phyloP scores from a whole-genome alignment of 208 protist genomes.

The Leishmania amazonensis region DNA sequence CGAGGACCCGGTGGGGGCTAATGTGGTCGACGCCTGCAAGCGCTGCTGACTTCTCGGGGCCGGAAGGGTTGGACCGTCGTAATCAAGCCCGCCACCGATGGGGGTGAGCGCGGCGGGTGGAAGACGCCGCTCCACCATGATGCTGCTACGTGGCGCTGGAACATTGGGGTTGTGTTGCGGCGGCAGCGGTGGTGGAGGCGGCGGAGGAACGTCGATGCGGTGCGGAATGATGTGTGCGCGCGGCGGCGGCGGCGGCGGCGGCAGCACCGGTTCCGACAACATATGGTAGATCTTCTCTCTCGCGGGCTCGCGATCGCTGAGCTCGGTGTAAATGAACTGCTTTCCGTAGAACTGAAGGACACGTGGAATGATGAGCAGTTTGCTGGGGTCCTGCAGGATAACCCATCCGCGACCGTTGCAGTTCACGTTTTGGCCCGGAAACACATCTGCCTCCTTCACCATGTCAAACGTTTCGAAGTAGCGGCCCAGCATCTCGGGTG shows the following conservation, averaged over 20 bases:
- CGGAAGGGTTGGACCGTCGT: conserved; percentile 17
- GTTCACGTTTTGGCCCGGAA: conserved; percentile 30
- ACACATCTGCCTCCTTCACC: conserved; percentile 73
- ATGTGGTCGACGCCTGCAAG: conserved; percentile 3
- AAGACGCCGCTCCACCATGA: conserved; percentile 15
- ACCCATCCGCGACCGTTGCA: conserved; percentile 84
- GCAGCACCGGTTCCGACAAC: conserved; percentile 8
- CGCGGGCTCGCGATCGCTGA: conserved; percentile 59
- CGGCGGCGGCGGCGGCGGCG: conserved; percentile 24
- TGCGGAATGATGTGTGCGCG: conserved; percentile 22
- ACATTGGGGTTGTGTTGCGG: conserved; percentile 24
- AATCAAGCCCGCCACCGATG: conserved; percentile 27
- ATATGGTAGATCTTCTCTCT: conserved; percentile 33
- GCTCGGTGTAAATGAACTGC: conserved; percentile 61
- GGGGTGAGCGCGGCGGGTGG: conserved; percentile 24
- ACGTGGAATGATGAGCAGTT: conserved; percentile 53
- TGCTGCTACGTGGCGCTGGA: conserved; percentile 31
- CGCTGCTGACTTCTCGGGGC: conserved; percentile 30
- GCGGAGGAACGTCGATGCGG: conserved; percentile 24
- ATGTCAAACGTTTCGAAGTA: conserved; percentile 80
- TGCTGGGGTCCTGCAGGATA: conserved; percentile 58
- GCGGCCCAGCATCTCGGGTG: conserved; percentile 69
- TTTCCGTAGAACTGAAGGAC: conserved; percentile 70
- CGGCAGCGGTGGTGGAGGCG: conserved; percentile 10
- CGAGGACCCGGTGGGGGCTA: neutral